These are phyloP conservation scores for Tubosaeta brunneosetosa DNA, from an alignment of 768 basidiomycete species.

Conservation along the genomic window DNA sequence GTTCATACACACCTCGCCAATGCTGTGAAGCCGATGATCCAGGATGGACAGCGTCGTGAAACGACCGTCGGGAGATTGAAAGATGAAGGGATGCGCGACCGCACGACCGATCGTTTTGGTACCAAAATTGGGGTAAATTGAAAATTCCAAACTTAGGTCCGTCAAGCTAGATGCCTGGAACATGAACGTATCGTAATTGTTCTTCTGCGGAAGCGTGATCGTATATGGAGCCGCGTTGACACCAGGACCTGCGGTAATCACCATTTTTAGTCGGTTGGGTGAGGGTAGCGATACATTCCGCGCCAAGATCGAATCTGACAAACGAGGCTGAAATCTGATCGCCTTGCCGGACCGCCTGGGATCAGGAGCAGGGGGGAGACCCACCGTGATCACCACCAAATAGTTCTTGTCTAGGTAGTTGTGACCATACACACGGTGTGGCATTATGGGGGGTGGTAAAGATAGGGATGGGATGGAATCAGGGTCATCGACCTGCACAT, in stretches of 20 bases:
- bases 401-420: conserved; percentile 86
- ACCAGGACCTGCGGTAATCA: conserved; percentile 86
- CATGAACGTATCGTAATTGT: conserved; percentile 66
- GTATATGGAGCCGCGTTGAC: conserved; percentile 86
- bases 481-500: conserved; percentile 57
- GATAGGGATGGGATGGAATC: conserved; percentile 94
- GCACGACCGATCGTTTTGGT: conserved; percentile 95
- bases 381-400: conserved; percentile 83
- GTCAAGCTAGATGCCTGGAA: conserved; percentile 82
- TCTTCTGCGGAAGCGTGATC: conserved; percentile 77
- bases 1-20: conserved; percentile 70
- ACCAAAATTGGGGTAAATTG: conserved; percentile 95
- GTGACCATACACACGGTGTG: conserved; percentile 95
- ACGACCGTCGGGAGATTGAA: conserved; percentile 51
- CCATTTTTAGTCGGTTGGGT: conserved; percentile 81
- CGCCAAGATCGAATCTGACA: conserved; percentile 63
- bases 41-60: conserved; percentile 72
- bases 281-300: conserved; percentile 66
- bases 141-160: conserved; percentile 80
- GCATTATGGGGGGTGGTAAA: conserved; percentile 96
- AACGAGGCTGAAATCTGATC: conserved; percentile 69
- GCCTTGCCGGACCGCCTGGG: conserved; percentile 36
- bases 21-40: conserved; percentile 88
- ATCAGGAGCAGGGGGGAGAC: conserved; percentile 40
- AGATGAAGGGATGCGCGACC: conserved; percentile 73